Conservation (phyloP, 1,284 basidiomycete genomes). For the Ganoderma multipileum region DNA sequence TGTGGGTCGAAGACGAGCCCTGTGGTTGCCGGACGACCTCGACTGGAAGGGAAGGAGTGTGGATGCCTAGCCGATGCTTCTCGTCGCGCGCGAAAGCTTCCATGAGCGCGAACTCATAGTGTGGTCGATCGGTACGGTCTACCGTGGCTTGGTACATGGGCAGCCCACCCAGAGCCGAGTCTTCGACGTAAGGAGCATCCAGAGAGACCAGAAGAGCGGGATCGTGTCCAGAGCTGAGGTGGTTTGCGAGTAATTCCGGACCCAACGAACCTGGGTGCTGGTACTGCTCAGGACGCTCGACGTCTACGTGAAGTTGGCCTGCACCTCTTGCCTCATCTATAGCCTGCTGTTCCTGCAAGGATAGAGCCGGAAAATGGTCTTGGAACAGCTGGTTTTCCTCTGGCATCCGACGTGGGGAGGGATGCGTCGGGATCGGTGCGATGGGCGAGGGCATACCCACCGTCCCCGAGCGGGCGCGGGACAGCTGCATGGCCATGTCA, state of each 20-base stretch:
- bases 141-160: slow-evolving; percentile 67
- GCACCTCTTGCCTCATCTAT: slow-evolving; percentile 48
- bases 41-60: slow-evolving; percentile 43
- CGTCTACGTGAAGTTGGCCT: slow-evolving; percentile 24
- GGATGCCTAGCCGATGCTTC: slow-evolving; percentile 62
- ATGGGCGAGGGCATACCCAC: slow-evolving; percentile 44
- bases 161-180: slow-evolving; percentile 50
- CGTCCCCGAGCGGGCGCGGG: slow-evolving; percentile 74
- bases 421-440: slow-evolving; percentile 33
- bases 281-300: slow-evolving; percentile 31
- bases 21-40: slow-evolving; percentile 28
- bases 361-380: slow-evolving; percentile 46
- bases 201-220: slow-evolving; percentile 52
- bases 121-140: slow-evolving; percentile 43
- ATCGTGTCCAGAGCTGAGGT: slow-evolving; percentile 54
- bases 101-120: slow-evolving; percentile 82
- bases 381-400: slow-evolving; percentile 40
- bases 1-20: slow-evolving; percentile 24
- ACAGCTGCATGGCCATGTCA: slow-evolving; percentile 85
- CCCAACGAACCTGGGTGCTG: slow-evolving; percentile 37
- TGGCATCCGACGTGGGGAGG: slow-evolving; percentile 28
- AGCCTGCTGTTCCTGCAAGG: slow-evolving; percentile 53
- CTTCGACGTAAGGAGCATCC: slow-evolving; percentile 34
- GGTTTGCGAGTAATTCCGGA: slow-evolving; percentile 40
- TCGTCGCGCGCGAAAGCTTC: slow-evolving; percentile 84